A percentile compares a stretch with the other conserved stretches of the same genome.
These are phyloP conservation scores for Paraurostyla sp. DNA, from an alignment of 73 alveolate genomes.

Conservation along the genomic window DNA sequence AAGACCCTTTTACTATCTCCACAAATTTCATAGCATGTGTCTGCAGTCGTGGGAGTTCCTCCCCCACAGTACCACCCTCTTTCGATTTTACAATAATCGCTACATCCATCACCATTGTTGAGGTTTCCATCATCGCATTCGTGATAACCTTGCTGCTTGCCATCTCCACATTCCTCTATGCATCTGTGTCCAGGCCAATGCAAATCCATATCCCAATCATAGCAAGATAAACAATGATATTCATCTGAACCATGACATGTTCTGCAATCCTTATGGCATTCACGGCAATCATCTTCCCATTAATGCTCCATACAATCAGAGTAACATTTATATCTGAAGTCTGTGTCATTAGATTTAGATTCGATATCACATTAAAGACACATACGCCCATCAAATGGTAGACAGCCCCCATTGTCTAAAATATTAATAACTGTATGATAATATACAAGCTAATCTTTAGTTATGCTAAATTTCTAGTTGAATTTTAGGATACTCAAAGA, in stretches of 20 bases:
- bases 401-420: constrained; percentile 16
- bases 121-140: constrained; percentile 81
- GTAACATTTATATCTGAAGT: constrained; percentile 34
- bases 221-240: constrained; percentile 48
- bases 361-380: constrained; percentile 45
- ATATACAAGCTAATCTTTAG: constrained; percentile 19
- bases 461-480: constrained; percentile 26
- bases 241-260: constrained; percentile 50
- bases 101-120: constrained; percentile 70
- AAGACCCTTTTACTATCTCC: constrained; percentile 69
- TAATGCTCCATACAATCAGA: constrained; percentile 34
- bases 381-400: constrained; percentile 19
- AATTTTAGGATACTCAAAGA: constrained; percentile 46
- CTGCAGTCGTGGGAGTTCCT: constrained; percentile 59
- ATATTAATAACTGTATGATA: background rate
- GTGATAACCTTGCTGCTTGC: constrained; percentile 28
- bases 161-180: constrained; percentile 64
- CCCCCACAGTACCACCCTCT: constrained; percentile 78
- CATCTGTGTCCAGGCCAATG: constrained; percentile 31
- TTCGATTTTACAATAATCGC: constrained; percentile 66
- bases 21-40: constrained; percentile 60
- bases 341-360: constrained; percentile 31
- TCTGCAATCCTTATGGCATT: constrained; percentile 28
- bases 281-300: constrained; percentile 17
- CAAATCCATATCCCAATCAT: constrained; percentile 25